Percentiles rank a stretch among this genome's conserved stretches.
These are phyloP conservation scores for Aureobasidium sp. DNA, from an alignment of 2,329 filamentous ascomycete species.

Conservation along the genomic window DNA sequence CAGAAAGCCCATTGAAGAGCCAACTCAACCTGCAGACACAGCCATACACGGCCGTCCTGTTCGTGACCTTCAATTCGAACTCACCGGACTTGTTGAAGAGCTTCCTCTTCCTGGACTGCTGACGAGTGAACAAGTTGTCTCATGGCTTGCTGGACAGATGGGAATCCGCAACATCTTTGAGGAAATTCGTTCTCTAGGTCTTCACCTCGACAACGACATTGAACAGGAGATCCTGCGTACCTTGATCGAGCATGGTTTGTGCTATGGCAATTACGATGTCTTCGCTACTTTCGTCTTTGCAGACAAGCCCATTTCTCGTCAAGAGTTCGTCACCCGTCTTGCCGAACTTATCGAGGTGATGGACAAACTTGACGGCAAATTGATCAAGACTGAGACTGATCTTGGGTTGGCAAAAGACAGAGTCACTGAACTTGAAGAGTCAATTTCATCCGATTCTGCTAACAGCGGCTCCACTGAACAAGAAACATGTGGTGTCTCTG, in stretches of 20 bases:
- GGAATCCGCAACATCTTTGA: neutral
- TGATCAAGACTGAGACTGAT: neutral
- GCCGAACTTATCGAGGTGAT: neutral
- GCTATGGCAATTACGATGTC: constrained; percentile 3
- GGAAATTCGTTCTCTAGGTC: neutral
- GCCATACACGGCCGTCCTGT: neutral
- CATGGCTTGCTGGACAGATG: neutral
- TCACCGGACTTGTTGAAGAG: neutral
- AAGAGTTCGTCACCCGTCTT: neutral
- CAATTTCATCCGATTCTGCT: neutral
- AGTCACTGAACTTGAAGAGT: neutral
- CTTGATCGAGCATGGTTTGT: neutral
- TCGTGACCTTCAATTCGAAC: neutral
- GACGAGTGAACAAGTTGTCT: neutral
- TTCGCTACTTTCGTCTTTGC: constrained; percentile 5
- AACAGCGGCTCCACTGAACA: neutral
- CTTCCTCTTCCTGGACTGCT: neutral
- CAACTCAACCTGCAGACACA: neutral
- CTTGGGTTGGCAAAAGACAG: neutral
- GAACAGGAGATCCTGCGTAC: neutral
- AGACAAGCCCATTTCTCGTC: neutral
- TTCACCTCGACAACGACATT: neutral
- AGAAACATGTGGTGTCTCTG: neutral
- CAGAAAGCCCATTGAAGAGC: neutral
- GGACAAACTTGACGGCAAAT: neutral